A percentile compares a stretch with the other conserved stretches of the same genome.
Conservation (phyloP, 257 asterid genomes). For the Primulina huaijiensis region DNA sequence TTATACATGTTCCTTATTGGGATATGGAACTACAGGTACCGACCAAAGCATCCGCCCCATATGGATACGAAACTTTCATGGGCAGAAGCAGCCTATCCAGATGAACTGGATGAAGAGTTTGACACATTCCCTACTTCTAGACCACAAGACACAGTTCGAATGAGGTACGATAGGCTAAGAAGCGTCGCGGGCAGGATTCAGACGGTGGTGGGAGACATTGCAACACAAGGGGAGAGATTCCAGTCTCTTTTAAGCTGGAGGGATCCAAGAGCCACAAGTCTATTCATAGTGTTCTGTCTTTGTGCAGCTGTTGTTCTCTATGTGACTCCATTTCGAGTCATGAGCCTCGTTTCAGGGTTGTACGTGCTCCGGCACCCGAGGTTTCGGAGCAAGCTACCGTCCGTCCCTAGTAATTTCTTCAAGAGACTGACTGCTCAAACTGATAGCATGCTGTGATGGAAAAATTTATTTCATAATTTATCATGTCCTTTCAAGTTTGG, state of each 20-base stretch:
- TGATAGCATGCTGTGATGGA: slow-evolving; percentile 59
- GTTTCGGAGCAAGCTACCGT: slow-evolving; percentile 67
- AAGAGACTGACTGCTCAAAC: slow-evolving; percentile 61
- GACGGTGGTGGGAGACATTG: slow-evolving; percentile 51
- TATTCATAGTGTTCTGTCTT: slow-evolving; percentile 57
- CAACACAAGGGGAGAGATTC: slow-evolving; percentile 75
- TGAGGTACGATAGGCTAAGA: slow-evolving; percentile 74
- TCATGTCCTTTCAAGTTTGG: neutral
- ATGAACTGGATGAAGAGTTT: slow-evolving; percentile 75
- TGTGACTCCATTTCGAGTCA: slow-evolving; percentile 46
- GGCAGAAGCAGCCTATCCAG: slow-evolving; percentile 63
- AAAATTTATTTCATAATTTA: neutral
- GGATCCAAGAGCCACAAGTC: slow-evolving; percentile 71
- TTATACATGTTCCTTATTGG: slow-evolving; percentile 61
- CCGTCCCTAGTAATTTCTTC: slow-evolving; percentile 68
- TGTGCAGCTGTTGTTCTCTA: slow-evolving; percentile 57
- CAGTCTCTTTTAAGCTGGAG: slow-evolving; percentile 67
- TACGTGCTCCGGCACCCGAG: slow-evolving; percentile 64
- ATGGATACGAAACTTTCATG: slow-evolving; percentile 72
- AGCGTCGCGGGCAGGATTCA: slow-evolving; percentile 64
- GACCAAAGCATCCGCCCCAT: slow-evolving; percentile 67
- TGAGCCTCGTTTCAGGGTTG: slow-evolving; percentile 48
- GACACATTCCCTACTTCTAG: slow-evolving; percentile 64
- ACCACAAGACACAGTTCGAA: slow-evolving; percentile 40
- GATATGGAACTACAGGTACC: slow-evolving; percentile 59